Conservation (phyloP, 345 rosid species). For the Corymbia maculata region DNA sequence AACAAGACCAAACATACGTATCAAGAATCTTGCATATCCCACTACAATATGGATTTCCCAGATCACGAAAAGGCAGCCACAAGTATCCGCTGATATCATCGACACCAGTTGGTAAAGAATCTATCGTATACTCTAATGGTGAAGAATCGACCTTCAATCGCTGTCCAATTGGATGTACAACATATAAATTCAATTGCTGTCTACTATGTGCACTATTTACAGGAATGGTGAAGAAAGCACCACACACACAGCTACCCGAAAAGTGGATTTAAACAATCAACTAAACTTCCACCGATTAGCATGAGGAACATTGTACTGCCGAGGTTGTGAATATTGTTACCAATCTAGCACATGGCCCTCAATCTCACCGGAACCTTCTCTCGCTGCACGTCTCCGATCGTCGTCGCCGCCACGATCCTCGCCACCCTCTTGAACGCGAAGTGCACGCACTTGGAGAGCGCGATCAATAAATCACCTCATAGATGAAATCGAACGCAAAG, state of each 20-base stretch:
- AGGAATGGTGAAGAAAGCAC: not conserved
- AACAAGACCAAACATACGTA: not conserved
- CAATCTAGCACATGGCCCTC: conserved; percentile 23
- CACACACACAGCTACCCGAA: not conserved
- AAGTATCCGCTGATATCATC: not conserved
- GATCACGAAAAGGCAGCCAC: not conserved
- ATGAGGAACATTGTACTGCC: not conserved
- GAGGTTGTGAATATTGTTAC: not conserved
- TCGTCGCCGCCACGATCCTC: conserved; percentile 21
- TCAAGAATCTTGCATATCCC: not conserved
- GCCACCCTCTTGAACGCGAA: conserved; percentile 63
- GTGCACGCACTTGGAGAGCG: conserved; percentile 64
- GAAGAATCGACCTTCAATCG: not conserved
- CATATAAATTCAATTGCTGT: not conserved
- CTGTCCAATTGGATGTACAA: not conserved
- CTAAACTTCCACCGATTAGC: not conserved
- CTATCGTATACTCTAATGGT: not conserved
- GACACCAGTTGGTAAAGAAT: not conserved
- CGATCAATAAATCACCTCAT: conserved; percentile 87
- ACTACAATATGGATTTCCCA: not conserved
- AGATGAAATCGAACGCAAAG: conserved; percentile 47
- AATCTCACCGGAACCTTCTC: conserved; percentile 43
- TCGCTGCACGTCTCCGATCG: not conserved
- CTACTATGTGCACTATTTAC: not conserved
- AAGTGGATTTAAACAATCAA: not conserved